phyloP scores from a whole-genome alignment of 139 green algal species.

The Micractinium conductrix region DNA sequence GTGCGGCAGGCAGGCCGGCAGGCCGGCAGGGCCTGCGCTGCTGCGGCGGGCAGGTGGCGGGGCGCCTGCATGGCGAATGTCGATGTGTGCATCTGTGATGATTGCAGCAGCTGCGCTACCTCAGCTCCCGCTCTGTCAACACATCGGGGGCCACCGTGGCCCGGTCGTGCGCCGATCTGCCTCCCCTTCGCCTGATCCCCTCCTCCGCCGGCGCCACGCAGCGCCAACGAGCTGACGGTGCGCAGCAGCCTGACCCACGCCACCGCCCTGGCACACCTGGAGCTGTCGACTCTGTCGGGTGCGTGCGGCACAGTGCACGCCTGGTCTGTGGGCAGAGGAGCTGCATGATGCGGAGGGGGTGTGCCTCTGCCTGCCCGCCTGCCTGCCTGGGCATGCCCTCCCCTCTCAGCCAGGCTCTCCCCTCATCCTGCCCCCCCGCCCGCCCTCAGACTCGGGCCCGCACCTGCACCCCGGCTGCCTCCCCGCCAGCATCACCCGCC shows the following conservation, averaged over 20 bases:
- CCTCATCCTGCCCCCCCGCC: neutral
- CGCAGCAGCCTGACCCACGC: neutral
- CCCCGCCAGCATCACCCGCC: neutral
- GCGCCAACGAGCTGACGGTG: neutral
- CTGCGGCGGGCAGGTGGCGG: neutral
- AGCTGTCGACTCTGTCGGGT: constrained; percentile 15
- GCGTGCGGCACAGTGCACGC: neutral
- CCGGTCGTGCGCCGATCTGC: neutral
- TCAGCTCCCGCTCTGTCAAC: neutral
- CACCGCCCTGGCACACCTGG: constrained; percentile 4
- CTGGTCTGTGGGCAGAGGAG: neutral
- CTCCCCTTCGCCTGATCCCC: neutral
- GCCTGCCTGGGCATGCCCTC: neutral
- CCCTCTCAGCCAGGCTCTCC: neutral
- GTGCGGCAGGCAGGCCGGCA: neutral
- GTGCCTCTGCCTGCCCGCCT: too few species aligned
- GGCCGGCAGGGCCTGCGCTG: neutral
- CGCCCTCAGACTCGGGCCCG: constrained; percentile 16
- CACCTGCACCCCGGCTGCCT: neutral
- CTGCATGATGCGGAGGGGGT: neutral
- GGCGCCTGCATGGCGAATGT: neutral
- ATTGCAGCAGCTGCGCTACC: neutral
- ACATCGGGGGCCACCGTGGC: too few species aligned
- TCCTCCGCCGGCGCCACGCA: neutral
- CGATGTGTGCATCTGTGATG: neutral